Conservation (phyloP, 352 stramenopile species). For the Globisporangium splendens region DNA sequence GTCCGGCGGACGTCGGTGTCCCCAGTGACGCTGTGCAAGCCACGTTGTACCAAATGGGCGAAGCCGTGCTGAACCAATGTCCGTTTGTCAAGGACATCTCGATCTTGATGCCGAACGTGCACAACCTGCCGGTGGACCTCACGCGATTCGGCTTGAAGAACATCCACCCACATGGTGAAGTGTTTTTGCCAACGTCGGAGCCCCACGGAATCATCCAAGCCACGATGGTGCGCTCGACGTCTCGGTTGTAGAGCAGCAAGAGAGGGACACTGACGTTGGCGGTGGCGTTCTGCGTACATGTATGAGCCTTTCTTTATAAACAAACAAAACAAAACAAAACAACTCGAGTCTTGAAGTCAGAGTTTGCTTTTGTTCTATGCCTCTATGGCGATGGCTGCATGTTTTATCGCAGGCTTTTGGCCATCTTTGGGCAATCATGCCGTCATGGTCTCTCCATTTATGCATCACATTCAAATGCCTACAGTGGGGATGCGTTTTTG, state of each 20-base stretch:
- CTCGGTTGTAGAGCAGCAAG: conserved; percentile 35
- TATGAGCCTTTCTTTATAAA: neutral
- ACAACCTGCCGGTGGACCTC: conserved; percentile 87
- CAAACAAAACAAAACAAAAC: neutral
- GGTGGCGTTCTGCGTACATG: neutral
- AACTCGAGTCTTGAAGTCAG: no score
- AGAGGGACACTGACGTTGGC: neutral
- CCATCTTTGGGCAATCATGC: no score
- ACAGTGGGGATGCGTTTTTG: neutral
- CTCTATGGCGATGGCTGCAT: no score
- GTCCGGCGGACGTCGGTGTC: conserved; percentile 71
- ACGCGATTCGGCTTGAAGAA: conserved; percentile 83
- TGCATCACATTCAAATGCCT: no score
- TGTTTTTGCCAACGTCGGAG: conserved; percentile 85
- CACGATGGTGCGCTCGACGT: conserved; percentile 62
- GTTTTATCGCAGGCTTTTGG: no score
- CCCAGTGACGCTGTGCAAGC: conserved; percentile 77
- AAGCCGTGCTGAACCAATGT: conserved; percentile 66
- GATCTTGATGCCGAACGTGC: conserved; percentile 85
- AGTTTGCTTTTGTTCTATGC: no score
- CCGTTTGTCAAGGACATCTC: conserved; percentile 69
- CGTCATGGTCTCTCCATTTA: no score
- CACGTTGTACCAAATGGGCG: conserved; percentile 86
- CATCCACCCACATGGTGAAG: conserved; percentile 83
- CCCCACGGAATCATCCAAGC: conserved; percentile 87